phyloP scores from a whole-genome alignment of 345 rosid species.

The Theobroma cacao region DNA sequence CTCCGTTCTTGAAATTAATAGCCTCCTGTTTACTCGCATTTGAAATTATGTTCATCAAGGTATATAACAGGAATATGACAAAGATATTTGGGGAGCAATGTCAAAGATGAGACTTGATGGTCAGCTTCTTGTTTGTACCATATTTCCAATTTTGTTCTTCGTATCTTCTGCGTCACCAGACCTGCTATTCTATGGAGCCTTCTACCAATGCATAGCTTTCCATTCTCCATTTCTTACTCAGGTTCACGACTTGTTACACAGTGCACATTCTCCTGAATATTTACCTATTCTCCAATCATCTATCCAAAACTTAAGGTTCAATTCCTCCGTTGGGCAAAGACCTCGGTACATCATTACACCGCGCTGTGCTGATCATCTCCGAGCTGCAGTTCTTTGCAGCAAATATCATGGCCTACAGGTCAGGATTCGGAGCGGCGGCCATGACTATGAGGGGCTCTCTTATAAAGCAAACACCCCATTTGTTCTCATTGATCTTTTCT shows the following conservation, averaged over 20 bases:
- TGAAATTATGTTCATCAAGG: neutral
- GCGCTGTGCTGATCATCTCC: neutral
- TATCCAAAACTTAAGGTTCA: neutral
- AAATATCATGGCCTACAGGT: neutral
- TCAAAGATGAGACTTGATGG: neutral
- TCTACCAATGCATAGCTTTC: neutral
- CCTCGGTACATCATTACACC: constrained; percentile 20
- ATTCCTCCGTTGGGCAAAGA: neutral
- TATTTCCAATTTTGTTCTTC: neutral
- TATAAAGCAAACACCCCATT: constrained; percentile 12
- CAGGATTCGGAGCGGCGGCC: constrained; percentile 24
- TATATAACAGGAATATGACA: neutral
- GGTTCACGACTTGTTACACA: neutral
- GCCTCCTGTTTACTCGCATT: no score
- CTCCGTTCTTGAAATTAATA: no score
- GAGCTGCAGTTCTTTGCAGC: constrained; percentile 1
- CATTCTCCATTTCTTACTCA: neutral
- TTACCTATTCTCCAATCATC: neutral
- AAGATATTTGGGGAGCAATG: neutral
- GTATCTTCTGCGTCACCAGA: neutral
- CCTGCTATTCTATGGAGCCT: neutral
- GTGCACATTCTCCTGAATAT: neutral
- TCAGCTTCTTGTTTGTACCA: neutral
- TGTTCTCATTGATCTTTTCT: constrained; percentile 17
- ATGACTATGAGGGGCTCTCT: constrained; percentile 16